These are phyloP conservation scores for Nicotiana otophora DNA, from an alignment of 257 asterid genomes.

Conservation along the genomic window DNA sequence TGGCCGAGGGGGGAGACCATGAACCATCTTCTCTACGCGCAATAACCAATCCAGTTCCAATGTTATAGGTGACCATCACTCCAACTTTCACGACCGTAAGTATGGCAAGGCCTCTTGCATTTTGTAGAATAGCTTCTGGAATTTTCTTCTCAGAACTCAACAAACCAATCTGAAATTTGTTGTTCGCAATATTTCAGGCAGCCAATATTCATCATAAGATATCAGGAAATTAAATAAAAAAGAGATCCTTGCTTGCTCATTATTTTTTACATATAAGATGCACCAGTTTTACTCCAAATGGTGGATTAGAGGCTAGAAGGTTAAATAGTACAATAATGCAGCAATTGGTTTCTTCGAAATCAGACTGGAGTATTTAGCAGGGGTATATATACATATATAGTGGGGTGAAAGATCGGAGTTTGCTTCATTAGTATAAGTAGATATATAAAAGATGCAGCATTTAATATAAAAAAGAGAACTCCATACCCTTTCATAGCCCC, in stretches of 20 bases:
- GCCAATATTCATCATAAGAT: not conserved
- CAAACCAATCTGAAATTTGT: slow-evolving; percentile 56
- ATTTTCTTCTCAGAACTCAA: slow-evolving; percentile 77
- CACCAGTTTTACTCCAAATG: not conserved
- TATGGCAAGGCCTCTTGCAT: slow-evolving; percentile 95
- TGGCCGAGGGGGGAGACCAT: slow-evolving; percentile 99
- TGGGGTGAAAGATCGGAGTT: not conserved
- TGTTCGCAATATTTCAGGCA: slow-evolving; percentile 4
- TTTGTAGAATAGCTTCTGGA: slow-evolving; percentile 75
- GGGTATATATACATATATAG: not conserved
- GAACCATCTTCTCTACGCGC: slow-evolving; percentile 91
- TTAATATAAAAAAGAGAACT: not conserved
- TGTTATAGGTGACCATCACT: slow-evolving; percentile 82
- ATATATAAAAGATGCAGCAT: not conserved
- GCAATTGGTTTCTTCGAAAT: not conserved
- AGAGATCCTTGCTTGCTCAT: not conserved
- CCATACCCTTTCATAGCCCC: slow-evolving; percentile 65
- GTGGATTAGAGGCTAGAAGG: not conserved
- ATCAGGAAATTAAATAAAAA: not conserved
- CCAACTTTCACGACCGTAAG: slow-evolving; percentile 89
- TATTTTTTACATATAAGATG: not conserved
- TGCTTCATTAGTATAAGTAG: not conserved
- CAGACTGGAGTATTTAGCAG: not conserved
- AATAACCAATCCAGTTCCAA: slow-evolving; percentile 93
- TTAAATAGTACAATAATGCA: not conserved